These are phyloP conservation scores for Kwoniella europaea DNA, from an alignment of 768 basidiomycete species.

Conservation along the genomic window DNA sequence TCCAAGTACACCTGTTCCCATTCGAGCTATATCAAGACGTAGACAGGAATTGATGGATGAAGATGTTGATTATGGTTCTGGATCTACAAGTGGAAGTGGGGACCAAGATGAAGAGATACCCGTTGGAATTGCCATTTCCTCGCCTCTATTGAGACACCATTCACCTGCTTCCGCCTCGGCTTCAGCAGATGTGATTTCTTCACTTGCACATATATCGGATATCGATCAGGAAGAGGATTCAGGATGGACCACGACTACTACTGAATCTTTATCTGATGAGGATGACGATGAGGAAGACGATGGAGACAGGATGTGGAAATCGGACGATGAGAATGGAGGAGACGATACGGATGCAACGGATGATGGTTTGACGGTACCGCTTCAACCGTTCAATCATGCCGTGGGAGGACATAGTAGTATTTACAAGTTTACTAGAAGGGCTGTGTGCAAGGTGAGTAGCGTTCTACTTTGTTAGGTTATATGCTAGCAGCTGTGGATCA, in stretches of 20 bases:
- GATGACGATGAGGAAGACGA: conserved; percentile 21
- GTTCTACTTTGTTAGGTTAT: not conserved
- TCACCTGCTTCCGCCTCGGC: not conserved
- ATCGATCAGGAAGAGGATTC: conserved; percentile 22
- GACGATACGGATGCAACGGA: conserved; percentile 39
- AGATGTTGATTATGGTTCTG: conserved; percentile 7
- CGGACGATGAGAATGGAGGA: conserved; percentile 9
- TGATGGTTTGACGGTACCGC: conserved; percentile 69
- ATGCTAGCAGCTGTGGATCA: not conserved
- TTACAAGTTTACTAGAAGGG: conserved; percentile 95
- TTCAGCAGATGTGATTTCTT: not conserved
- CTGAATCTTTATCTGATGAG: conserved; percentile 16
- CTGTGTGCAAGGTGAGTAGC: conserved; percentile 90
- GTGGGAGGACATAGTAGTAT: conserved; percentile 97
- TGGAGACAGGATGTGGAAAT: conserved; percentile 1
- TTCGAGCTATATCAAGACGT: conserved; percentile 13
- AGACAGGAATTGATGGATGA: conserved; percentile 14
- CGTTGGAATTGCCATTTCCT: conserved; percentile 24
- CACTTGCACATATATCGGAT: not conserved
- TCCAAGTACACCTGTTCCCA: conserved; percentile 21
- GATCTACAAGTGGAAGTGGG: too few species aligned
- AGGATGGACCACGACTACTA: conserved; percentile 36
- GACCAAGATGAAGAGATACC: not conserved
- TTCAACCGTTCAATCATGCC: conserved; percentile 94
- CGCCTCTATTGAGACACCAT: conserved; percentile 19